phyloP scores from a whole-genome alignment of 805 yeast species.

The Lachancea sp. region DNA sequence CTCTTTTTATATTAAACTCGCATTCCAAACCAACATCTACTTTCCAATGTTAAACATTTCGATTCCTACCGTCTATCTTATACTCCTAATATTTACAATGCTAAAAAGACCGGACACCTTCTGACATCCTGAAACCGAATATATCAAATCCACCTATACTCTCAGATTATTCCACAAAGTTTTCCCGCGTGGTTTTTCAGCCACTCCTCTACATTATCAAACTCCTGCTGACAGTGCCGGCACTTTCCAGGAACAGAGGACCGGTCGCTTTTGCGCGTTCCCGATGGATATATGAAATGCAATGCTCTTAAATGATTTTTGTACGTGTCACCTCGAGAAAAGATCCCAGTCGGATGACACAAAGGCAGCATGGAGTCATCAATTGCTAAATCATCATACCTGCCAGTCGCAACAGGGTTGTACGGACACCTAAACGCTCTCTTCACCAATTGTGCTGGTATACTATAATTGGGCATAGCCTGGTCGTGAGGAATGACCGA shows the following conservation, averaged over 20 bases:
- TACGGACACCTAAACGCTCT: conserved; percentile 73
- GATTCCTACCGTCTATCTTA: no score
- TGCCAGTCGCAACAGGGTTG: conserved; percentile 16
- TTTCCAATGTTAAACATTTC: no score
- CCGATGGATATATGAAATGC: conserved; percentile 83
- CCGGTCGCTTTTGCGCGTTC: conserved; percentile 76
- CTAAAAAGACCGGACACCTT: no score
- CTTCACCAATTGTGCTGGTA: conserved; percentile 19
- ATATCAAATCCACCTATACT: no score
- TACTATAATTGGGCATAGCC: neutral
- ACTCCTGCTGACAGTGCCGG: conserved; percentile 63
- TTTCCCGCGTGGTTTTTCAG: conserved; percentile 58
- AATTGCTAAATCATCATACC: conserved; percentile 23
- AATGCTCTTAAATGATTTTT: conserved; percentile 86
- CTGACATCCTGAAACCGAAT: no score
- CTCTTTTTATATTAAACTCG: no score
- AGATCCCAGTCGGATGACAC: conserved; percentile 81
- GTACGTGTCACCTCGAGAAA: conserved; percentile 84
- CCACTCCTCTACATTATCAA: conserved; percentile 75
- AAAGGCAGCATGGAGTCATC: conserved; percentile 30
- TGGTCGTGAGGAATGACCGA: neutral
- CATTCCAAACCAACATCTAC: no score
- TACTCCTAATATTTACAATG: no score
- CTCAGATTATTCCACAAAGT: conserved; percentile 20
- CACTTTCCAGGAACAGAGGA: conserved; percentile 64